Evolutionary conservation across 768 basidiomycete species (phyloP), one percentile per base, ranked within the genome.

Genomic region (Trametes punicea): DNA sequence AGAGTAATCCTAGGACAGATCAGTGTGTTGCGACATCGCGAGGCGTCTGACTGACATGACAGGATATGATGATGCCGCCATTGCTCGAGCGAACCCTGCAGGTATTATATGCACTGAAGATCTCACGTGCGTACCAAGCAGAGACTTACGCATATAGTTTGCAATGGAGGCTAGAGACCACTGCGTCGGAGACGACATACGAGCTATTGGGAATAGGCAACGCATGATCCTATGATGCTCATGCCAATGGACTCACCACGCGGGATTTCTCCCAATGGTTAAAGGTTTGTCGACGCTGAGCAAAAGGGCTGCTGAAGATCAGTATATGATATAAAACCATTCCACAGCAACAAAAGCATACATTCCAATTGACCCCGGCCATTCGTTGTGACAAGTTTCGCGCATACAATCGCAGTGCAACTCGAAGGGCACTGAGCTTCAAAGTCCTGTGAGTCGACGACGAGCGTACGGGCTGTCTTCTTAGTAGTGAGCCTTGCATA

Each of bases 31-130:
- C 4, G 4, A 20, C 7, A 36, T 50, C 4, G 27, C 47, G 36
- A 54, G 21, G 40, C 11, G 46, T 34, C 33, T 38, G 47, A 27
- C 64, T 20, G 65, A 89, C 89, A 73, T 90, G 85, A 64, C 90
- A 91, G 4, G 90, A 90, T 48, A 92, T 77, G 61, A 90, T 84
- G 30, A 88, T 73, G 2, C 86, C 87, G 33, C 88, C 90, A 4
- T 77, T 79, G 23, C 84, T 82, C 13, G 88, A 85, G 39, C 75
- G 79, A 46, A 92, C 83, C 8, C 88, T 92, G 53, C 39, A 59
- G 20, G 16, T 13, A 30, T 18, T 26, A 21, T 29, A 9, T 2
- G 40, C 51, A 41, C 60, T 21, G 41, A 10, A 7, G 7, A 38
- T 11, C 4, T 29, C 23, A 6, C 23, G 16, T 23, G 40, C 13